Percentiles rank a stretch among this genome's conserved stretches.
phyloP scores from a whole-genome alignment of 1,139 yeast genomes.

The Debaryomyces fabryi region DNA sequence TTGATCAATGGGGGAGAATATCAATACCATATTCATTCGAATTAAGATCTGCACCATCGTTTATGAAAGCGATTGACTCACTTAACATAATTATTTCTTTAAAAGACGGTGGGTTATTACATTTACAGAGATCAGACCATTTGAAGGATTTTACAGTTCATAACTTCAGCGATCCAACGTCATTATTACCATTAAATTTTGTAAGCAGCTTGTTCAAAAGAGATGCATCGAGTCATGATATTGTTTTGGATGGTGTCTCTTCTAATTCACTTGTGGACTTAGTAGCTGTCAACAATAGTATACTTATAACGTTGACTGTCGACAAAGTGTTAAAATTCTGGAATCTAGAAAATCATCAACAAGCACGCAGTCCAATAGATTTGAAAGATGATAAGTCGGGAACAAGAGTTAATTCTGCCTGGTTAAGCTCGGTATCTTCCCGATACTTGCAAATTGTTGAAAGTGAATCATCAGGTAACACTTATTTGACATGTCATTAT shows the following conservation, averaged over 20 bases:
- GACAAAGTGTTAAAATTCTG: conserved; percentile 57
- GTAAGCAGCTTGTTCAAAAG: conserved; percentile 28
- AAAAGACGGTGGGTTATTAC: conserved; percentile 71
- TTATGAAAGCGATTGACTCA: conserved; percentile 49
- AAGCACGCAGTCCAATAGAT: conserved; percentile 18
- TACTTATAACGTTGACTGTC: conserved; percentile 40
- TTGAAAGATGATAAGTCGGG: conserved; percentile 18
- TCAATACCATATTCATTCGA: conserved; percentile 78
- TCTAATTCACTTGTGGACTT: conserved; percentile 38
- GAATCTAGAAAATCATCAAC: conserved; percentile 46
- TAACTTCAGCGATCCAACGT: conserved; percentile 55
- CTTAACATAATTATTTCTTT: conserved; percentile 56
- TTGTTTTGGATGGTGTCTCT: conserved; percentile 31
- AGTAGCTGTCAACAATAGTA: conserved; percentile 15
- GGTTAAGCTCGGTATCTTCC: conserved; percentile 38
- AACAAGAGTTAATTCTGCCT: conserved; percentile 17
- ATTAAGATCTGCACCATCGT: conserved; percentile 59
- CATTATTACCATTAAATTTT: conserved; percentile 47
- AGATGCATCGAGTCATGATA: conserved; percentile 15
- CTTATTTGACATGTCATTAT: conserved; percentile 22
- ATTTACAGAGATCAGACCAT: conserved; percentile 42
- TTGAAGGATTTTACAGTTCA: conserved; percentile 50
- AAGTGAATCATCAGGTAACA: conserved; percentile 12
- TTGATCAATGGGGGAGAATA: conserved; percentile 60
- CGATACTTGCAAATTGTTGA: conserved; percentile 29